phyloP scores from a whole-genome alignment of 208 protist species.

The Spongospora subterranea region DNA sequence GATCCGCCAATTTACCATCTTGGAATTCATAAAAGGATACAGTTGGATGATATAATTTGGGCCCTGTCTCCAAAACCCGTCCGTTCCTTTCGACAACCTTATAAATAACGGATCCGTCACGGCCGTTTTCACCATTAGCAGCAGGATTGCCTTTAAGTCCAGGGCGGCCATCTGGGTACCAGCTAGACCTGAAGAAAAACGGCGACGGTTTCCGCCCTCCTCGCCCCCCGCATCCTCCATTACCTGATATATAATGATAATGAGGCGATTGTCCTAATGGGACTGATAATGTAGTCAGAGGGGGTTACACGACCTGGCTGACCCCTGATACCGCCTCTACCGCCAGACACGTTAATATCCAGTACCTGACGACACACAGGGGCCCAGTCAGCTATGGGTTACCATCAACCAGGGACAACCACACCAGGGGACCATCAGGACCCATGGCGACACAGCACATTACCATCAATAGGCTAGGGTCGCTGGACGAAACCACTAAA shows the following conservation, averaged over 20 bases:
- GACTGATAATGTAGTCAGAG: background rate
- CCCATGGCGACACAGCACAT: background rate
- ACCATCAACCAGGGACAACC: too few species aligned
- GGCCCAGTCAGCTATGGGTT: too few species aligned
- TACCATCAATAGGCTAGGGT: background rate
- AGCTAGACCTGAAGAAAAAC: too few species aligned
- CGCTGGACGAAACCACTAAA: background rate
- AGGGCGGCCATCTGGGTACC: slow-evolving; percentile 3
- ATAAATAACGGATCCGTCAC: background rate
- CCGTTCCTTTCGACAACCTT: background rate
- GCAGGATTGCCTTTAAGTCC: background rate
- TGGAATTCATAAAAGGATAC: background rate
- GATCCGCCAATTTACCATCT: background rate
- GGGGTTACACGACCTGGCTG: background rate
- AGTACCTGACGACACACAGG: too few species aligned
- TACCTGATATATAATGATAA: too few species aligned
- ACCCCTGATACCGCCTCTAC: background rate
- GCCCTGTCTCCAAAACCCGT: background rate
- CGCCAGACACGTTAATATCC: too few species aligned
- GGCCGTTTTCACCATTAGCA: background rate
- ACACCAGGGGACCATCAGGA: too few species aligned
- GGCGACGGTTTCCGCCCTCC: background rate
- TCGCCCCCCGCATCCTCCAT: background rate
- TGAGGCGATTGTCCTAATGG: too few species aligned
- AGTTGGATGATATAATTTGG: background rate